These are phyloP conservation scores for Chalciporus pseudorubinellus DNA, from an alignment of 768 basidiomycete genomes.

Conservation along the genomic window DNA sequence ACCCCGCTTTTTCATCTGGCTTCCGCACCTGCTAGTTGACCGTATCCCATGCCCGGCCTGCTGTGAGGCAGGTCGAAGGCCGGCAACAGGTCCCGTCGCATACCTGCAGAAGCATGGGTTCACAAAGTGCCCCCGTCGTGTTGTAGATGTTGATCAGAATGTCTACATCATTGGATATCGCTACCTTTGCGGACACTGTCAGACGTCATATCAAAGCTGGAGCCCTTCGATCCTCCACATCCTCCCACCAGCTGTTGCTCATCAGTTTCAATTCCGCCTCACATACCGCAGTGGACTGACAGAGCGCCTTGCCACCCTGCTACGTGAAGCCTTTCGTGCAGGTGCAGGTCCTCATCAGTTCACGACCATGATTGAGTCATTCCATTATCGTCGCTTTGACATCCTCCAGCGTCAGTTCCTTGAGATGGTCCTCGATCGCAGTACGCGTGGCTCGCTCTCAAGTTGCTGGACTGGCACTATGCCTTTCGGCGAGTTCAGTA, in stretches of 20 bases:
- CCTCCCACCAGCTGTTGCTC: not conserved
- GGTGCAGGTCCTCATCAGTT: not conserved
- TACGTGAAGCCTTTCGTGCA: not conserved
- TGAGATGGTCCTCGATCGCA: too few relatives aligned
- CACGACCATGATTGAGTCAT: not conserved
- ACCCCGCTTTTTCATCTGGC: not conserved
- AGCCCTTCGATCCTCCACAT: not conserved
- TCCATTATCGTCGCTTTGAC: not conserved
- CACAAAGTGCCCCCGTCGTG: not conserved
- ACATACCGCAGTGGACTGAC: not conserved
- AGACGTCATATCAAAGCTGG: not conserved
- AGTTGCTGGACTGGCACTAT: not conserved
- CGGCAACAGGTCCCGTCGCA: not conserved
- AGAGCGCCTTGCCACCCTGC: not conserved
- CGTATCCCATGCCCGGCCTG: not conserved
- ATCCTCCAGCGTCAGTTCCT: not conserved
- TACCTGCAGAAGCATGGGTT: not conserved
- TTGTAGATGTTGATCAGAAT: not conserved
- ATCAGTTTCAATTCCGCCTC: not conserved
- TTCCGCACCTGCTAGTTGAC: not conserved
- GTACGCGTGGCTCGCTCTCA: not conserved
- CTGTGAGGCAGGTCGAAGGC: not conserved
- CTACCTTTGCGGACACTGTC: not conserved
- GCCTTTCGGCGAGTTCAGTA: not conserved
- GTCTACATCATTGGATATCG: not conserved